Evolutionary conservation across 2,329 filamentous ascomycete genomes (phyloP), one percentile per base, ranked within the genome.

Genomic region (Hypocrella siamensis): DNA sequence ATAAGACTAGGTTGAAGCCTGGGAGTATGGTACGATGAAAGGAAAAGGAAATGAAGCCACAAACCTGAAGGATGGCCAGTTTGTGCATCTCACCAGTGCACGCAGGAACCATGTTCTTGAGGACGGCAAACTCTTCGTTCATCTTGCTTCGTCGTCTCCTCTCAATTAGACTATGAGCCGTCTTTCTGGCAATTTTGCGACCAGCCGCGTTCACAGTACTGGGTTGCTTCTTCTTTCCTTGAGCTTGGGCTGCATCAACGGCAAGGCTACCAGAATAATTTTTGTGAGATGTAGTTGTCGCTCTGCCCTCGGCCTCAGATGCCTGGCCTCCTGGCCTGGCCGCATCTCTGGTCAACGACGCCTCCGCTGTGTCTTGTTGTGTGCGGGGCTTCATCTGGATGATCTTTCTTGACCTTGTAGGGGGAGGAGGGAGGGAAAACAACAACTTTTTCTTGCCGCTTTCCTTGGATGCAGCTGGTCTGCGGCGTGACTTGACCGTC

Each of bases 71-170:
- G 43, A 96, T 94, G 12, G 86, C 85, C 35, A 96, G 61, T 57
- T 98, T 98, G 56, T 96, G 90, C 90, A 96, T 96, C 48, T 96
- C 88, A 6, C 85, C 86, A n/a, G 71, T 75, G 53, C 90, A 96
- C 3, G 90, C 88, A 1, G 90, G 90, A 35, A 96, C 92, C 81
- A 98, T 85, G 45, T 79, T 72, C 58, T 96, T 96, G 41, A 96
- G 60, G 12, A 92, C 79, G 2, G 75, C 80, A 58, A 96, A 96
- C 57, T 96, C 90, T 52, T 96, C 88, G 44, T 98, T 96, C 88
- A 96, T 98, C 63, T 96, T 98, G 10, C 83, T 93, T 39, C 90
- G 67, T 45, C 90, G 64, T 35, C 88, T 64, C 28, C 90, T 67
- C 59, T 98, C 90, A 44, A 96, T 98, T 42, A 96, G 58, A 47